phyloP scores from a whole-genome alignment of 1,284 basidiomycete species.

The Thelephora terrestris region DNA sequence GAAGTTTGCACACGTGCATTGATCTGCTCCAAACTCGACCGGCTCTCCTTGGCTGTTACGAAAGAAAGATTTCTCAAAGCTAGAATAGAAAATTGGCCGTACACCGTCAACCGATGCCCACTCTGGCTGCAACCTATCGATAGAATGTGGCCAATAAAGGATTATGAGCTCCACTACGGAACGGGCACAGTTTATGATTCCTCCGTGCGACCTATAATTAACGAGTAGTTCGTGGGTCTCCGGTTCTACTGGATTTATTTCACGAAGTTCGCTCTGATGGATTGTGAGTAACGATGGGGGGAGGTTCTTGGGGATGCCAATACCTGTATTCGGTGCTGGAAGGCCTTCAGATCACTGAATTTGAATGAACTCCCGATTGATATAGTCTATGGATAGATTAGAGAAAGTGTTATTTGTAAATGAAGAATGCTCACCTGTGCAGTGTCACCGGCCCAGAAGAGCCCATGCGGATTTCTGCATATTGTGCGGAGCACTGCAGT shows the following conservation, averaged over 20 bases:
- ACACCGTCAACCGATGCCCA: conserved; percentile 46
- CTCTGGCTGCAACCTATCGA: conserved; percentile 51
- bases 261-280: too few relatives aligned
- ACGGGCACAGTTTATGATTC: conserved; percentile 54
- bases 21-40: conserved; percentile 59
- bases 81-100: conserved; percentile 53
- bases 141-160: conserved; percentile 53
- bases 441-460: conserved; percentile 75
- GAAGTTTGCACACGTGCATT: too few relatives aligned
- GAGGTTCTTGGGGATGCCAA: too few relatives aligned
- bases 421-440: conserved; percentile 23
- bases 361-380: conserved; percentile 61
- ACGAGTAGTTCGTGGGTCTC: conserved; percentile 47
- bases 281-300: too few relatives aligned
- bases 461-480: conserved; percentile 52
- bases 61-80: background rate
- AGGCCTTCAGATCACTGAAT: conserved; percentile 63
- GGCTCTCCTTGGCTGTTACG: conserved; percentile 28
- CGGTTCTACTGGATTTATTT: conserved; percentile 18
- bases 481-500: conserved; percentile 45
- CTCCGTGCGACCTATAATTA: conserved; percentile 66
- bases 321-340: conserved; percentile 53
- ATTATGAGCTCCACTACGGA: conserved; percentile 53
- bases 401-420: background rate
- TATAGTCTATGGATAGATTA: conserved; percentile 47